Conservation (phyloP, 1,139 yeast species). For the Debaryomyces udenii region DNA sequence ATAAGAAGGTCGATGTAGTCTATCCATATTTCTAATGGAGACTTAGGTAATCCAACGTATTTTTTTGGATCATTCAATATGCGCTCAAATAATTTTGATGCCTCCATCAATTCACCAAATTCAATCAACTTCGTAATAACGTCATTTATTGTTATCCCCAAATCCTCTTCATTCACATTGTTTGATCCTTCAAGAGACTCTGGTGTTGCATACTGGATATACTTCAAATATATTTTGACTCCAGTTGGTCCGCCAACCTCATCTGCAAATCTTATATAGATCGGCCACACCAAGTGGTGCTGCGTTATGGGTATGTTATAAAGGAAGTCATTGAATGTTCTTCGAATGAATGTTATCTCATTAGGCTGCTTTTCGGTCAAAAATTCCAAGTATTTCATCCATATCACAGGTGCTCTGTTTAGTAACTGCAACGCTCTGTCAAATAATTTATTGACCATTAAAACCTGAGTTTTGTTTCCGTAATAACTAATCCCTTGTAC, state of each 20-base stretch:
- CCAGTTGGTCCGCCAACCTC: slow-evolving; percentile 46
- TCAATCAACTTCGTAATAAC: slow-evolving; percentile 29
- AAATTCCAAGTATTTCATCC: slow-evolving; percentile 59
- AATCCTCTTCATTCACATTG: slow-evolving; percentile 2
- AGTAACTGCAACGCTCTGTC: slow-evolving; percentile 49
- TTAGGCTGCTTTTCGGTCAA: slow-evolving; percentile 34
- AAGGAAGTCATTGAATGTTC: slow-evolving; percentile 56
- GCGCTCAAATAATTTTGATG: slow-evolving; percentile 19
- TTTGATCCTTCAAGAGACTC: slow-evolving; percentile 13
- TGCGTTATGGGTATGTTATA: slow-evolving; percentile 51
- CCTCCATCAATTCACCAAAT: slow-evolving; percentile 23
- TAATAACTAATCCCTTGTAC: slow-evolving; percentile 31
- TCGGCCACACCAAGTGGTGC: slow-evolving; percentile 65
- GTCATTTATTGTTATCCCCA: slow-evolving; percentile 16
- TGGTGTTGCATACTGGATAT: slow-evolving; percentile 34
- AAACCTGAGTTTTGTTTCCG: slow-evolving; percentile 32
- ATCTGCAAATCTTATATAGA: slow-evolving; percentile 56
- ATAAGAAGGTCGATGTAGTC: slow-evolving; percentile 52
- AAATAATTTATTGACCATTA: slow-evolving; percentile 44
- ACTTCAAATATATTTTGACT: slow-evolving; percentile 45
- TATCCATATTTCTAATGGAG: slow-evolving; percentile 37
- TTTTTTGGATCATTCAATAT: slow-evolving; percentile 18
- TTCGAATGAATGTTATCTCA: slow-evolving; percentile 48
- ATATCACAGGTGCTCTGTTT: slow-evolving; percentile 51
- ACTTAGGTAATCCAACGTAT: slow-evolving; percentile 18